Evolutionary conservation across 345 rosid species (phyloP), one percentile per base, ranked within the genome.

Genomic region (Theobroma cacao): DNA sequence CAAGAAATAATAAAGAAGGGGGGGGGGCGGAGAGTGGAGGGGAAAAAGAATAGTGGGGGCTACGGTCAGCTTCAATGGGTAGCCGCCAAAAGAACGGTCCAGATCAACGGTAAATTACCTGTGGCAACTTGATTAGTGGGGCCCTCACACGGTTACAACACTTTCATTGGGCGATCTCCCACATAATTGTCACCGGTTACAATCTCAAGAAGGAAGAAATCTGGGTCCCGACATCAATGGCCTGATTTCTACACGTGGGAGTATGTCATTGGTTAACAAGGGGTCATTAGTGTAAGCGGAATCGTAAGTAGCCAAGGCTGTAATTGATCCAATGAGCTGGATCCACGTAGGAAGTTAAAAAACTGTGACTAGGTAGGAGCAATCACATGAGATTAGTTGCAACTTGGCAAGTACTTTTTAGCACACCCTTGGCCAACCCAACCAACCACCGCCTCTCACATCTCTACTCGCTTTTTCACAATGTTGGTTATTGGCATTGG

Each of bases 171-270:
- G 65, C 82, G 63, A 82, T 33, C 78, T 77, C 81, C 85, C 4
- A 79, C 77, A 86, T 75, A 64, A 80, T 79, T 86, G 85, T 48
- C 9, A 69, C 75, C 50, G 84, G 82, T 77, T 82, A 80, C 22
- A 68, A 79, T 88, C 72, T 82, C 81, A 38, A 56, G 50, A 15
- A 34, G 31, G 47, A 2, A 75, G 77, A 60, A 41, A 40, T 11
- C 15, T 33, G 75, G 45, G 22, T 17, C 45, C 75, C 12, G 0
- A 13, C 28, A 11, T 7, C 26, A 18, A 75, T 33, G 1, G 11
- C 41, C 43, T 30, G 52, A 41, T 52, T 52, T 14, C 3, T 0
- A 24, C 30, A 80, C 82, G 68, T 80, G 83, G 61, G 66, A 6
- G 0, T 0, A 0, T 2, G 0, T 17, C 0, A 72, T 81, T 87